Evolutionary conservation across 129 eudicot genomes (phyloP), one percentile per base, ranked within the genome.

Genomic region (Escallonia rubra): DNA sequence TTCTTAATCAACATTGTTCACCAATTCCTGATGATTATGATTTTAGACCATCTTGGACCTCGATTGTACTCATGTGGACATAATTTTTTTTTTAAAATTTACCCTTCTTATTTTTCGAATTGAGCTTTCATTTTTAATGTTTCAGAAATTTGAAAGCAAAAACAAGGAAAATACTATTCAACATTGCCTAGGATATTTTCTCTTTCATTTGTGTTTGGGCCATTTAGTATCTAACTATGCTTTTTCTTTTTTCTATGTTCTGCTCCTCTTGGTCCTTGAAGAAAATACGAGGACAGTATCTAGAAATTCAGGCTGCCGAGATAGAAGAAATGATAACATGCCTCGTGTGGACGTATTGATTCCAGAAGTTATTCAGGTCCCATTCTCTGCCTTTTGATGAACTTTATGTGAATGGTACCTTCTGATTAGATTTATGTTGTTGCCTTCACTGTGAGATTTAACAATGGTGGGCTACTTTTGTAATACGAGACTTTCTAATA

Each of bases 341-440:
- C 86, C 84, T 52, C 64, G 64, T 60, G 95, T 89, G 77, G 88
- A 89, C 70, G 96, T 89, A 68, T 73, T 86, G 75, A 86, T 94
- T 77, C 99, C 99, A 12, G 90, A 94, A 74, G 88, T 94, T 69
- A 85, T 94, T 74, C 91, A 89, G 96, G 99, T 89, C 78, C 68
- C 55, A 65, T 70, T 69, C 73, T 61, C 65, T 65, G 52, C 78
- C 43, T 48, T 67, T 67, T 47, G 43, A 38, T 9, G 59, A 40
- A 66, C 53, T 59, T 54, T 46, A 2, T 50, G 55, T 50, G 55
- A 50, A 2, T 3, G 11, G 12, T 39, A 8, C 2, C 10, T 23
- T 23, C 55, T 8, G 55, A 50, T 50, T 50, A 50, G 11, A 8
- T 57, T 51, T 44, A 0, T 50, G 10, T 50, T 50, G 13, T 50